phyloP scores from a whole-genome alignment of 257 asterid genomes.

The Coffea canephora region DNA sequence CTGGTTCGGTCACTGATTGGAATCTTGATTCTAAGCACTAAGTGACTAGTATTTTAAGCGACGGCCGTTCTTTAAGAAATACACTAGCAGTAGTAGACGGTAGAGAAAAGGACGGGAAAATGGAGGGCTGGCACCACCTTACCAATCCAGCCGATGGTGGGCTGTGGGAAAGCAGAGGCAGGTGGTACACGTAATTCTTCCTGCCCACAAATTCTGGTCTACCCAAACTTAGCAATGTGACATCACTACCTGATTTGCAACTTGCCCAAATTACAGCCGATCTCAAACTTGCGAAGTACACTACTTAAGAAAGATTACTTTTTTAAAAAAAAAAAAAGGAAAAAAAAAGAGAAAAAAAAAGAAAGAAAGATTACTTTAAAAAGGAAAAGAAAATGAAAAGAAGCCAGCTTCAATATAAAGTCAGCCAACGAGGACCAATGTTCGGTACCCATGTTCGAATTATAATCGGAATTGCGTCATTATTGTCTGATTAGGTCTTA shows the following conservation, averaged over 20 bases:
- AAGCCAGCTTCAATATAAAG: neutral
- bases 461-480: too few species aligned
- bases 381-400: too few species aligned
- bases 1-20: too few species aligned
- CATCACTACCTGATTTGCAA: neutral
- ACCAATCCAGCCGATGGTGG: neutral
- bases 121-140: neutral
- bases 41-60: neutral
- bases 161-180: slow-evolving; percentile 5
- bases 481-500: too few species aligned
- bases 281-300: neutral
- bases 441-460: neutral
- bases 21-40: too few species aligned
- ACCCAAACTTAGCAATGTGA: neutral
- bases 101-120: neutral
- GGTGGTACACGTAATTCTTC: slow-evolving; percentile 10
- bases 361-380: too few species aligned
- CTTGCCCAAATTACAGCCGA: neutral
- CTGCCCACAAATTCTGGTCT: neutral
- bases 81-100: too few species aligned
- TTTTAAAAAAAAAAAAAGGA: too few species aligned
- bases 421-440: too few species aligned
- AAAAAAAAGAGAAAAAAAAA: too few species aligned
- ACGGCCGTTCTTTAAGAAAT: neutral
- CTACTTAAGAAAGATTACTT: too few species aligned